phyloP scores from a whole-genome alignment of 2,329 filamentous ascomycete species.

The Claviceps humidiphila region DNA sequence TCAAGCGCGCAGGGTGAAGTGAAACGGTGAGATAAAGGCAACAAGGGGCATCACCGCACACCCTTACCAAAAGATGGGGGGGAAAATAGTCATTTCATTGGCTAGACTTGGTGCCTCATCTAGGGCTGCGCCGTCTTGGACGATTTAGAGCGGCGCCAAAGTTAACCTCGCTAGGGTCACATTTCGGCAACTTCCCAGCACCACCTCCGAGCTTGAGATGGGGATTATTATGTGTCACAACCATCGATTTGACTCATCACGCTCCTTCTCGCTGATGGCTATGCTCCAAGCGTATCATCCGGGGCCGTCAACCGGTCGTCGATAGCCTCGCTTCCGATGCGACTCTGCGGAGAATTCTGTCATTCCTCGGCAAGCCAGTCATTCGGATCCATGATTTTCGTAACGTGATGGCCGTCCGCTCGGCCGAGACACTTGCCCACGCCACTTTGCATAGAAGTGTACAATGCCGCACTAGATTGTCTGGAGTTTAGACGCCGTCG shows the following conservation, averaged over 20 bases:
- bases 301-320: background rate
- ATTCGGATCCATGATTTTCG: background rate
- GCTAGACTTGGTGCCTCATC: background rate
- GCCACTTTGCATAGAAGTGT: background rate
- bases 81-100: background rate
- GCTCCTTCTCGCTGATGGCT: background rate
- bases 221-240: conserved; percentile 2
- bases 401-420: background rate
- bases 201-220: background rate
- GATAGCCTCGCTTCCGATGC: conserved; percentile 2
- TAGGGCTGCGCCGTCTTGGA: conserved; percentile 1
- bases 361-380: background rate
- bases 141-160: background rate
- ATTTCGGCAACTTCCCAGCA: conserved; percentile 7
- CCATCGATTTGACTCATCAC: conserved; percentile 1
- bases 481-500: background rate
- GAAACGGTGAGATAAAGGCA: background rate
- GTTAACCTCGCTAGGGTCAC: conserved; percentile 7
- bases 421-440: background rate
- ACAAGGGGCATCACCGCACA: conserved; percentile 1
- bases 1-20: background rate
- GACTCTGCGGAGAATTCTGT: background rate
- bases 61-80: background rate
- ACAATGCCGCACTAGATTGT: background rate
- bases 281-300: background rate